These are phyloP conservation scores for Mesembryanthemum crystallinum DNA, from an alignment of 148 eudicot genomes.

Conservation along the genomic window DNA sequence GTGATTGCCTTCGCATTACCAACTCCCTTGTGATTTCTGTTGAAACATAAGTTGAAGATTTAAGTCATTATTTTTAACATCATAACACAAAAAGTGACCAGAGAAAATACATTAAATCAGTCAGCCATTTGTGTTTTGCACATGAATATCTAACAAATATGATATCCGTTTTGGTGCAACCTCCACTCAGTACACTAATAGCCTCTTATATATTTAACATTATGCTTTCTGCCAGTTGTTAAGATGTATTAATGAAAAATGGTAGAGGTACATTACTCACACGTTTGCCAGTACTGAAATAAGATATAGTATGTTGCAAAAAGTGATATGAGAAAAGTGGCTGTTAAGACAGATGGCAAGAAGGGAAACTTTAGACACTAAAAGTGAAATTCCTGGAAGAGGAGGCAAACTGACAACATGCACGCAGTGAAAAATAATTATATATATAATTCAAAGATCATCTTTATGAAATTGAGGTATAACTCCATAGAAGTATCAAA, in stretches of 20 bases:
- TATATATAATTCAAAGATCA: neutral
- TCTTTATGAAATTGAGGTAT: neutral
- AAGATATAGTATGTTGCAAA: neutral
- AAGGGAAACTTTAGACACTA: neutral
- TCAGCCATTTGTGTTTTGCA: neutral
- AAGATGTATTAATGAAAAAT: neutral
- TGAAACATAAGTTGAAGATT: conserved; percentile 15
- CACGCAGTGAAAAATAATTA: neutral
- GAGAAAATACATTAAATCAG: neutral
- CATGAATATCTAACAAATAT: neutral
- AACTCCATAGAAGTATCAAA: neutral
- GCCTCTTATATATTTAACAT: neutral
- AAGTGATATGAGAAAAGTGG: neutral
- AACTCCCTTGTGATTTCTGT: conserved; percentile 81
- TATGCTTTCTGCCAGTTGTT: neutral
- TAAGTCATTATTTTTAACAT: conserved; percentile 7
- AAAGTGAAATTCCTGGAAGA: neutral
- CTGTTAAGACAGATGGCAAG: neutral
- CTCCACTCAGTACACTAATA: conserved; percentile 4
- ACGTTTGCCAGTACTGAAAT: neutral
- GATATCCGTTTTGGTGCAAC: neutral
- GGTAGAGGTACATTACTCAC: neutral
- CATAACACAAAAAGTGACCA: neutral
- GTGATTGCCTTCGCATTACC: conserved; percentile 80
- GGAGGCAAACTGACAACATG: neutral